These are phyloP conservation scores for Magnaporthiopsis rhizophila DNA, from an alignment of 2,329 filamentous ascomycete genomes.

Conservation along the genomic window DNA sequence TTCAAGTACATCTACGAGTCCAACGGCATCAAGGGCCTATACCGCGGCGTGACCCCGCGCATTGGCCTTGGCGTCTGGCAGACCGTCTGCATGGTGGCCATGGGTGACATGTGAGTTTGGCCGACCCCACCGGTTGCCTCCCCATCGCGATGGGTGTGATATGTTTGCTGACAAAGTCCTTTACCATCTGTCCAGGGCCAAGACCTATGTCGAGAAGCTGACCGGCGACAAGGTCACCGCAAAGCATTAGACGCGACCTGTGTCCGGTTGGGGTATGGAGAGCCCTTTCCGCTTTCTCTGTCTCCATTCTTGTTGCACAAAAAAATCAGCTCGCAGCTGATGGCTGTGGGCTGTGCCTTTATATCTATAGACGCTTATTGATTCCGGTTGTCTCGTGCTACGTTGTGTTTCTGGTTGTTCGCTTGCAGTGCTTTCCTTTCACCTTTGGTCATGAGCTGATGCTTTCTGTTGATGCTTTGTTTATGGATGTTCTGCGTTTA, in stretches of 20 bases:
- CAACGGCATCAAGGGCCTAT: conserved; percentile 86
- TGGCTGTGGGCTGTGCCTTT: not conserved
- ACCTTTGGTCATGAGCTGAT: not conserved
- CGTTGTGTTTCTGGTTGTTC: not conserved
- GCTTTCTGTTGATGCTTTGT: not conserved
- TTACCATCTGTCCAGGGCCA: conserved; percentile 40
- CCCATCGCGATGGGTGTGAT: not conserved
- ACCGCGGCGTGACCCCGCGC: conserved; percentile 89
- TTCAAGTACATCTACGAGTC: conserved; percentile 80
- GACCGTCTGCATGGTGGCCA: conserved; percentile 98
- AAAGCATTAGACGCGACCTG: conserved; percentile 48
- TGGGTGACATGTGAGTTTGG: conserved; percentile 83
- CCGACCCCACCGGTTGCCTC: not conserved
- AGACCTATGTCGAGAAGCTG: conserved; percentile 58
- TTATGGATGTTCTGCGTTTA: not conserved
- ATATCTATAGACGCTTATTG: conserved; percentile 1
- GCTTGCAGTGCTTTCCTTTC: not conserved
- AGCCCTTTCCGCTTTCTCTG: not conserved
- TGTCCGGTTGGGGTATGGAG: not conserved
- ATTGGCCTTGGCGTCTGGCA: conserved; percentile 97
- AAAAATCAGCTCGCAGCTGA: conserved; percentile 25
- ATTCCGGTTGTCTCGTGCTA: not conserved
- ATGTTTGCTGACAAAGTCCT: conserved; percentile 16
- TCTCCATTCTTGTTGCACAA: not conserved
- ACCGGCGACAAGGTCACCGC: conserved; percentile 57